phyloP scores from a whole-genome alignment of 805 yeast genomes.

The Candida chauliodis region DNA sequence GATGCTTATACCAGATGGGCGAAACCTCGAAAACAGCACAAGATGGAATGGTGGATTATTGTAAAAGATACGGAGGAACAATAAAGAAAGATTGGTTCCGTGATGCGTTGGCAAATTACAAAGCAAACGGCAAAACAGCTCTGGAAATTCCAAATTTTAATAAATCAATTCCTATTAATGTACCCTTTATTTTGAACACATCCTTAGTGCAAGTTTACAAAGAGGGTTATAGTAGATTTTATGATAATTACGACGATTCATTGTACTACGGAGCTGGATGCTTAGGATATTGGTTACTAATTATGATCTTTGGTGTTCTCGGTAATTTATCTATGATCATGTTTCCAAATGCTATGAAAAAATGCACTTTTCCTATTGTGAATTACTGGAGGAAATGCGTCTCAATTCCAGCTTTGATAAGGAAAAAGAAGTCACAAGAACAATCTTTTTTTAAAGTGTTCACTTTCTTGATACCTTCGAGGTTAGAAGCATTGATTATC shows the following conservation, averaged over 20 bases:
- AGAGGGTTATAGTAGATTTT: constrained; percentile 15
- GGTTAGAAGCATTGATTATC: constrained; percentile 31
- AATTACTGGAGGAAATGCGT: constrained; percentile 21
- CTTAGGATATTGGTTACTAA: constrained; percentile 46
- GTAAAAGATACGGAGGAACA: constrained; percentile 19
- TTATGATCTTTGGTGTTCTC: constrained; percentile 39
- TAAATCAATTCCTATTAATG: constrained; percentile 14
- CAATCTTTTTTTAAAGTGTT: constrained; percentile 2
- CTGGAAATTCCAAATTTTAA: constrained; percentile 22
- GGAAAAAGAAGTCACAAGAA: constrained; percentile 14
- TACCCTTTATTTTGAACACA: constrained; percentile 22
- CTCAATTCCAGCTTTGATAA: constrained; percentile 23
- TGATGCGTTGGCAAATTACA: constrained; percentile 14
- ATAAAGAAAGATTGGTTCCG: constrained; percentile 15
- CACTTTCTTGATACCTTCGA: constrained; percentile 27
- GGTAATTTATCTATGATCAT: constrained; percentile 37
- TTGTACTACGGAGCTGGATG: constrained; percentile 37
- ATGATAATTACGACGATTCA: constrained; percentile 36
- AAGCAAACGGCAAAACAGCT: constrained; percentile 13
- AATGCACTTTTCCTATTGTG: constrained; percentile 26
- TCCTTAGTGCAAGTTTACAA: constrained; percentile 10
- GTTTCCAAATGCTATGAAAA: constrained; percentile 33
- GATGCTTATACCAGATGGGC: constrained; percentile 18
- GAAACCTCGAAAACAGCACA: constrained; percentile 10
- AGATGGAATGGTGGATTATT: constrained; percentile 14